A percentile compares a stretch with the other conserved stretches of the same genome.
These are phyloP conservation scores for Fusarium piperis DNA, from an alignment of 2,329 filamentous ascomycete genomes.

Conservation along the genomic window DNA sequence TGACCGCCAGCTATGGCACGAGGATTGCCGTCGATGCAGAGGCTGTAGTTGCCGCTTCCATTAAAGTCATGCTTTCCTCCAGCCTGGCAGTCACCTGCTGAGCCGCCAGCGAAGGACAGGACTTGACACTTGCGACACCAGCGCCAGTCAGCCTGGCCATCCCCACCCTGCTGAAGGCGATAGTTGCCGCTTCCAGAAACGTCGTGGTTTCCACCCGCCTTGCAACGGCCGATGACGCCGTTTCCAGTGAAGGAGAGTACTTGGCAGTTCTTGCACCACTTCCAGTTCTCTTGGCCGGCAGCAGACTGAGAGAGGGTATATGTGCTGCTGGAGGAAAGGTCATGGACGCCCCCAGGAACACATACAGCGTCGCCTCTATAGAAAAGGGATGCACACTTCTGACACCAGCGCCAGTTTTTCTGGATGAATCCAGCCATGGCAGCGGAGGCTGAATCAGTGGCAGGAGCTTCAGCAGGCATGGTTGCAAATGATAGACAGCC, in stretches of 20 bases:
- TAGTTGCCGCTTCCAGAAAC: not conserved
- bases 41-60: not conserved
- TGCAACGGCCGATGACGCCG: not conserved
- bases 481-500: not conserved
- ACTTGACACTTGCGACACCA: not conserved
- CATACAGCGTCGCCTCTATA: not conserved
- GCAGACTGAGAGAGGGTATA: not conserved
- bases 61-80: not conserved
- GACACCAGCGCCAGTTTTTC: not conserved
- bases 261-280: not conserved
- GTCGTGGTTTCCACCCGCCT: not conserved
- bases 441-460: not conserved
- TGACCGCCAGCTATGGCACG: not conserved
- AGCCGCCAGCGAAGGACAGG: not conserved
- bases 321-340: not conserved
- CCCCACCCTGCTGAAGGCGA: not conserved
- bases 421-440: not conserved
- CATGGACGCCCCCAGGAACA: not conserved
- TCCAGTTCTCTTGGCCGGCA: not conserved
- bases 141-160: not conserved
- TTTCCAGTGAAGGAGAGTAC: not conserved
- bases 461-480: not conserved
- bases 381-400: not conserved
- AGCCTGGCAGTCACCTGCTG: not conserved
- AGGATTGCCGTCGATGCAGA: not conserved